A percentile compares a stretch with the other conserved stretches of the same genome.
Conservation (phyloP, 805 yeast genomes). For the Wickerhamiella dianesei region DNA sequence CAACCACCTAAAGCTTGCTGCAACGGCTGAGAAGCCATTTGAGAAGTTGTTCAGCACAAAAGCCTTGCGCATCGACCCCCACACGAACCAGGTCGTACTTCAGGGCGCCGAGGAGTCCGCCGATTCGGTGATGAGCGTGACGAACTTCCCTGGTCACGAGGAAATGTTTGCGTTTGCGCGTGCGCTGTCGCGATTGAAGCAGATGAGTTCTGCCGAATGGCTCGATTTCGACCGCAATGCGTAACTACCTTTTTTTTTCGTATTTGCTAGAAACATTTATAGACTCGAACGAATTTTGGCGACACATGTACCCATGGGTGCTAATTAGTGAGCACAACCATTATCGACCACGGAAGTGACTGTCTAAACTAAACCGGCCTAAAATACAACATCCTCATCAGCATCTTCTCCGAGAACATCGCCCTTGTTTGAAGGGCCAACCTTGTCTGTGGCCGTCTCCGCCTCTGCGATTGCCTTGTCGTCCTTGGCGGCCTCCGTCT, state of each 20-base stretch:
- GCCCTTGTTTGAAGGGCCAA: conserved; percentile 1
- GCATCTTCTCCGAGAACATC: conserved; percentile 2
- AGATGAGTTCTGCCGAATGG: conserved; percentile 93
- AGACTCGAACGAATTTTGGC: too few species aligned
- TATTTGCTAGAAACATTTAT: background rate
- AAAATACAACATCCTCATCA: conserved; percentile 14
- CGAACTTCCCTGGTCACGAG: conserved; percentile 70
- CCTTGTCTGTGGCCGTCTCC: background rate
- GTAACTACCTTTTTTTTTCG: background rate
- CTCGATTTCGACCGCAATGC: conserved; percentile 13
- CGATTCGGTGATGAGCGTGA: conserved; percentile 38
- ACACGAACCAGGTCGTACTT: conserved; percentile 16
- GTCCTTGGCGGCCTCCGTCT: conserved; percentile 14
- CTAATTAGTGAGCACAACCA: too few species aligned
- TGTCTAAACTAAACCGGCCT: background rate
- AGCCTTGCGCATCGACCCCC: conserved; percentile 32
- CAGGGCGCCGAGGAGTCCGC: conserved; percentile 32
- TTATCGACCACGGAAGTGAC: too few species aligned
- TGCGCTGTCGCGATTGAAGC: conserved; percentile 79
- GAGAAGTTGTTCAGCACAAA: conserved; percentile 70
- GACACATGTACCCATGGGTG: too few species aligned
- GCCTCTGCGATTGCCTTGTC: conserved; percentile 26
- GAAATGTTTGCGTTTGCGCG: conserved; percentile 95
- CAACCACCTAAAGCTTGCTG: conserved; percentile 73
- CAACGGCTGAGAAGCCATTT: conserved; percentile 78